Conservation (phyloP, 2,329 filamentous ascomycete genomes). For the Fusarium sp. region DNA sequence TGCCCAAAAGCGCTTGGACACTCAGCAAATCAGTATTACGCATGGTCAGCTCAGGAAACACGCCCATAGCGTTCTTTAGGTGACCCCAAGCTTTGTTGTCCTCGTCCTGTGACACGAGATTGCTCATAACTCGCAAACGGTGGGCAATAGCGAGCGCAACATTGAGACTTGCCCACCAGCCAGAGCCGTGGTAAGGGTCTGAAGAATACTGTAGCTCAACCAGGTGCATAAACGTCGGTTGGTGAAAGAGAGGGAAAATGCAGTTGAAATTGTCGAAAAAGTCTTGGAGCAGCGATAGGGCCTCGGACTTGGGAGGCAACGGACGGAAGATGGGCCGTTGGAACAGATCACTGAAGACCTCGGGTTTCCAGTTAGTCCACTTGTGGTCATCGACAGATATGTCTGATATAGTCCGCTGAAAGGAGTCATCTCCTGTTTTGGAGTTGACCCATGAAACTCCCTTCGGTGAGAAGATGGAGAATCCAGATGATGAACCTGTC, state of each 20-base stretch:
- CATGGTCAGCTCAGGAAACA: constrained; percentile 93
- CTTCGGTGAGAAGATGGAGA: constrained; percentile 98
- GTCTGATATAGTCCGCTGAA: constrained; percentile 92
- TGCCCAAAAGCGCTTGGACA: constrained; percentile 91
- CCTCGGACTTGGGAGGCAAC: constrained; percentile 86
- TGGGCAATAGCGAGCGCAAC: constrained; percentile 93
- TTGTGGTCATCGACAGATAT: constrained; percentile 94
- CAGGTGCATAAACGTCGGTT: constrained; percentile 97
- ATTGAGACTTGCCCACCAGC: constrained; percentile 98
- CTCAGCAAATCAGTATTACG: constrained; percentile 94
- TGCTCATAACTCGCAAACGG: constrained; percentile 93
- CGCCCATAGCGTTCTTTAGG: constrained; percentile 94
- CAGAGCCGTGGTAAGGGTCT: constrained; percentile 92
- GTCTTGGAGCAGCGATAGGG: constrained; percentile 87
- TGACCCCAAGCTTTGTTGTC: constrained; percentile 96
- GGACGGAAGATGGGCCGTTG: constrained; percentile 84
- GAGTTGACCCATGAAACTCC: constrained; percentile 99
- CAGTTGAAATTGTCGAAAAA: constrained; percentile 99
- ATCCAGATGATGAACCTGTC: constrained; percentile 93
- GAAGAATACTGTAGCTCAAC: constrained; percentile 93
- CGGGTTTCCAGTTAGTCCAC: constrained; percentile 98
- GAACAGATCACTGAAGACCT: constrained; percentile 94
- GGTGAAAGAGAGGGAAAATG: constrained; percentile 97
- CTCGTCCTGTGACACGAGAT: constrained; percentile 88
- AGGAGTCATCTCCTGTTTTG: constrained; percentile 94